Evolutionary conservation across 306 rosid genomes (phyloP).

Genomic region (Pterocarpus macrocarpus): DNA sequence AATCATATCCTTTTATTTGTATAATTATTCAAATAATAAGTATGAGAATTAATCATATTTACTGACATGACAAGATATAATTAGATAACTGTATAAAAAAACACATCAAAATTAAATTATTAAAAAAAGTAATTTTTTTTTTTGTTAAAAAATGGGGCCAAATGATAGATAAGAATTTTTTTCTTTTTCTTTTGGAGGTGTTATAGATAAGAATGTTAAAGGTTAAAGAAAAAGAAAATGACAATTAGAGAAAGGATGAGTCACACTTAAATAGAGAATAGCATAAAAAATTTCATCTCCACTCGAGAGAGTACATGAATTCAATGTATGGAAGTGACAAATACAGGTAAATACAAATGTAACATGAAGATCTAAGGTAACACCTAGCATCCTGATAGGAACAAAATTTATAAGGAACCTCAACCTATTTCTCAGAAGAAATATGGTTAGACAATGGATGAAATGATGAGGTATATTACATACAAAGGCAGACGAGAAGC

Average conservation of each 20-base stretch:
- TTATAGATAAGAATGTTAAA: not conserved
- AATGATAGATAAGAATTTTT: no score
- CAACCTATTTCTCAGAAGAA: constrained; percentile 10
- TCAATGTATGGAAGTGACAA: not conserved
- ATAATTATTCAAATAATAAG: no score
- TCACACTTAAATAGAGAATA: not conserved
- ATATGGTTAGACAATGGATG: constrained; percentile 34
- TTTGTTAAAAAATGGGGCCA: no score
- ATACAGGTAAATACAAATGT: not conserved
- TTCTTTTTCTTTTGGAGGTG: no score
- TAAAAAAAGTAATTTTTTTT: no score
- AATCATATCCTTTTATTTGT: no score
- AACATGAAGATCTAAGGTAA: constrained; percentile 16
- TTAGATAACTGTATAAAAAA: no score
- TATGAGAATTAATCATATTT: no score
- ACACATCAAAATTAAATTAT: no score
- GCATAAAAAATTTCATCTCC: not conserved
- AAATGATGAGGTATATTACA: constrained; percentile 32
- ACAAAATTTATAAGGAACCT: constrained; percentile 15
- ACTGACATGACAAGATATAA: no score
- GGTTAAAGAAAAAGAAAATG: not conserved
- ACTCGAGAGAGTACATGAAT: not conserved
- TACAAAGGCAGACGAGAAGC: not conserved
- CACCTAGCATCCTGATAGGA: not conserved
- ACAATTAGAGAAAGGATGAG: no score